Base-by-base conservation (phyloP, 305 asterid genomes). In the Stenogyne calaminthoides region DNA sequence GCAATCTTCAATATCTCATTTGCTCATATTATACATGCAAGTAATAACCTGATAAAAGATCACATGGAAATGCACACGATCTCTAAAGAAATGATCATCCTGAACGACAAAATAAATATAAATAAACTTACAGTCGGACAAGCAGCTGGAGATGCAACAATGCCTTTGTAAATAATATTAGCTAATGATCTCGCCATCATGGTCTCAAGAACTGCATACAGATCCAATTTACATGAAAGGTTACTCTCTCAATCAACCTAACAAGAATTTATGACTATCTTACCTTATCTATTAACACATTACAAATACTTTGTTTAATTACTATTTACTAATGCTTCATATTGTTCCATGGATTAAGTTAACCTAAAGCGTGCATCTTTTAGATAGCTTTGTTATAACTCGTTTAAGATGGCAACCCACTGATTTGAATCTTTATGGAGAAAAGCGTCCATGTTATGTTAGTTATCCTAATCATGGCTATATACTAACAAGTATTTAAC, bases 111-210 rank as follows among this genome's bases (percentile, higher is more conserved):
- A 19, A n/a, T n/a, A n/a, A n/a, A n/a, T n/a, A n/a, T n/a, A n/a
- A n/a, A n/a, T n/a, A n/a, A n/a, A n/a, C n/a, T n/a, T n/a, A n/a
- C n/a, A n/a, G n/a, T n/a, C n/a, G n/a, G n/a, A n/a, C n/a, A n/a
- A n/a, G n/a, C n/a, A 39, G 87, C 83, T 49, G 96, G 87, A 66
- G 78, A 78, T 64, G 84, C 83, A 0, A 80, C 74, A 67, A 78
- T 47, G 73, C 90, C 79, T 82, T 71, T 90, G 74, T 74, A 77
- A 32, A 89, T 70, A 39, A 86, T 68, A 70, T 74, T 78, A 69
- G 96, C 86, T 86, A 90, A 70, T 19, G 84, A 85, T 78, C 92
- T 86, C 19, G 88, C 91, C 97, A 92, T 92, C 67, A 49, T n/a
- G 20, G 78, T 65, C 77, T 71, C 72, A 71, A 52, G 55, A 73